A percentile compares a stretch with the other conserved stretches of the same genome.
Conservation (phyloP, 2,329 filamentous ascomycete species). For the Chrysosporium queenslandicum region DNA sequence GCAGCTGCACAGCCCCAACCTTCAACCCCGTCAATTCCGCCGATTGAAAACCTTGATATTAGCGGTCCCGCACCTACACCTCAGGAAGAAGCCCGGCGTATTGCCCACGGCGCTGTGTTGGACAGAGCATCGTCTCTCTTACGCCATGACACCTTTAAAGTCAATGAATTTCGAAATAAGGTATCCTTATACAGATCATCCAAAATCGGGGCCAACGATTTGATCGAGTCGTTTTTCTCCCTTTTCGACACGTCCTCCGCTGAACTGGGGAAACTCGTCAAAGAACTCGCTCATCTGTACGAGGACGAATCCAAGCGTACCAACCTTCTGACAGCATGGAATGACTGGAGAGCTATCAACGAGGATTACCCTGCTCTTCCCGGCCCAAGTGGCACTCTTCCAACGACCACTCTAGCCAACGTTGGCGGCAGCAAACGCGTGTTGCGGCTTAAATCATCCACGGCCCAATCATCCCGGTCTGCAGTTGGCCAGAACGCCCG, state of each 20-base stretch:
- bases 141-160: conserved; percentile 62
- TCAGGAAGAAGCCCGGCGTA: conserved; percentile 68
- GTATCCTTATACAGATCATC: conserved; percentile 69
- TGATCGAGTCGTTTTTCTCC: conserved; percentile 80
- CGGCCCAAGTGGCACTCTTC: conserved; percentile 58
- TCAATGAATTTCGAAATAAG: conserved; percentile 65
- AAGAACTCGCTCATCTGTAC: conserved; percentile 86
- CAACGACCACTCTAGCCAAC: conserved; percentile 40
- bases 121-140: conserved; percentile 76
- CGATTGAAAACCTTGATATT: conserved; percentile 46
- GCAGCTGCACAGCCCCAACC: conserved; percentile 22
- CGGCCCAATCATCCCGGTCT: conserved; percentile 56
- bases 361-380: conserved; percentile 90
- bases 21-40: conserved; percentile 25
- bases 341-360: conserved; percentile 90
- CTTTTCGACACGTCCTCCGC: conserved; percentile 73
- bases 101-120: conserved; percentile 74
- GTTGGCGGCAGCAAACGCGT: conserved; percentile 49
- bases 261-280: conserved; percentile 77
- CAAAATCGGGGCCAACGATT: conserved; percentile 58
- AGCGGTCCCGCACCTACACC: conserved; percentile 43
- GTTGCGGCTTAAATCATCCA: conserved; percentile 58
- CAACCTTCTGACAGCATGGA: conserved; percentile 71
- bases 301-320: conserved; percentile 69
- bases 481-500: conserved; percentile 51